These are phyloP conservation scores for Trypanosoma brucei DNA, from an alignment of 208 protist genomes.

Conservation along the genomic window DNA sequence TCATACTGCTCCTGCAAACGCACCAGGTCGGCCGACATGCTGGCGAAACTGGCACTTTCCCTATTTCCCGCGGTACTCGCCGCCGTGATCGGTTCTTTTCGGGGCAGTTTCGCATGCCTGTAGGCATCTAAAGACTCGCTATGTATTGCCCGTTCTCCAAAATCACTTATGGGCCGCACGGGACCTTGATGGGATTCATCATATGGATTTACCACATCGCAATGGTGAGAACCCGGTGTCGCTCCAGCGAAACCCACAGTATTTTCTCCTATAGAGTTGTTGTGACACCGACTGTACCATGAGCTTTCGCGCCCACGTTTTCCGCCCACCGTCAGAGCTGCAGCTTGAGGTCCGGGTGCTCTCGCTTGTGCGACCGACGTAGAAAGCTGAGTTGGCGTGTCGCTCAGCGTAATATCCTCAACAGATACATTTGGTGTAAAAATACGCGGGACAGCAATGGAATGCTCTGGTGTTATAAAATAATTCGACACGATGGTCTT, in stretches of 20 bases:
- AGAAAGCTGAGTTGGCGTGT: not conserved
- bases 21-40: not conserved
- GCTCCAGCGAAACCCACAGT: not conserved
- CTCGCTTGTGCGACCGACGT: slow-evolving; percentile 1
- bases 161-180: slow-evolving; percentile 3
- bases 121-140: slow-evolving; percentile 10
- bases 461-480: slow-evolving; percentile 2
- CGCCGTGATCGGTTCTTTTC: slow-evolving; percentile 9
- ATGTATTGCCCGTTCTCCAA: slow-evolving; percentile 1
- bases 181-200: slow-evolving; percentile 16
- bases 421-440: slow-evolving; percentile 15
- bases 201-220: slow-evolving; percentile 16
- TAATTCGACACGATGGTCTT: slow-evolving; percentile 15
- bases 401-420: slow-evolving; percentile 6
- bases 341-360: not conserved
- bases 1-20: slow-evolving; percentile 18
- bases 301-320: not conserved
- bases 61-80: not conserved
- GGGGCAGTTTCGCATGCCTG: slow-evolving; percentile 11
- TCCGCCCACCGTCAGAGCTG: not conserved
- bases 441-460: slow-evolving; percentile 4
- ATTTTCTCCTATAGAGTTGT: not conserved
- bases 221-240: not conserved
- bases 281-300: not conserved
- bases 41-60: not conserved